Evolutionary conservation across 2,329 filamentous ascomycete genomes (phyloP), one percentile per base, ranked within the genome.

Genomic region (Ustulina deusta): DNA sequence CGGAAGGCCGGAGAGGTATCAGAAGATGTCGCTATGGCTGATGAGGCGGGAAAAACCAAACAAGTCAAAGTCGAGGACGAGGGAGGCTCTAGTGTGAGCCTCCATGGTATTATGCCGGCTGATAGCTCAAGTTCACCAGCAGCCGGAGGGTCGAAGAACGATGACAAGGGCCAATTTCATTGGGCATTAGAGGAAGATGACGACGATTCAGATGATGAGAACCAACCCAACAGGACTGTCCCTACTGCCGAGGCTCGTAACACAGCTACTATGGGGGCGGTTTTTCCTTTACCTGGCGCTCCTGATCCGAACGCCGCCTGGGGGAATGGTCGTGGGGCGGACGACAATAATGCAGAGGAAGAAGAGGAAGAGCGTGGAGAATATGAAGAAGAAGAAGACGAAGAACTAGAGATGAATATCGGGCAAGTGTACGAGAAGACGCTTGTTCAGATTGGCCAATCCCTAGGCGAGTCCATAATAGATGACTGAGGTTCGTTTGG

Each of bases 401-500:
- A 78, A 25, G 83, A 84, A 38, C 76, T 88, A 72, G 85, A 92
- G 70, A 89, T 94, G 85, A 90, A 79, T 65, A 73, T 74, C 27
- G 71, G 68, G 4, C 69, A 74, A 64, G 77, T 75, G 15, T 77
- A 75, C 65, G 78, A 79, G 49, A 76, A 73, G 60, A 82, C 79
- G 54, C 77, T 88, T 36, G 67, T 80, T 71, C 77, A 82, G n/a
- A 74, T 88, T 6, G 83, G 83, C 2, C 80, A 64, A 52, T 64
- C 65, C 6, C 34, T 73, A 25, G 72, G 72, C 56, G 58, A 71
- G 44, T 67, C 65, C 10, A 65, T 73, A 60, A 56, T 69, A 52
- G 66, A 67, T 20, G 71, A 71, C 55, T 71, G 58, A 68, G 27
- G 22, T 42, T 57, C 13, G 32, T 63, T 36, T 1, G 17, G 17